Evolutionary conservation across 2,329 filamentous ascomycete genomes (phyloP), one percentile per base, ranked within the genome.

Genomic region (Bretziella fagacearum): DNA sequence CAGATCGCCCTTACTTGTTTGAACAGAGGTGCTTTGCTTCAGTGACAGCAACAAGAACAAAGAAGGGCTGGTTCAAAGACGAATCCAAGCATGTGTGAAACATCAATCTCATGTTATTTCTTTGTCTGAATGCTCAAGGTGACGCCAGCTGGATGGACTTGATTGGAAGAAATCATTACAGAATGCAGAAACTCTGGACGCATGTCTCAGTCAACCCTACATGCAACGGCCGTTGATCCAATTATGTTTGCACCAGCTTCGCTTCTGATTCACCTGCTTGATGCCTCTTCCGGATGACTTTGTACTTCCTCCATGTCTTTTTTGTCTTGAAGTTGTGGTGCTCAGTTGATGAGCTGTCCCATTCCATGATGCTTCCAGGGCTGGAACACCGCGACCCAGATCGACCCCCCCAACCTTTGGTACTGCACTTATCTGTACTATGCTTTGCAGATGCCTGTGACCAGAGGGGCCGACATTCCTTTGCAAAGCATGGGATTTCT

Each of bases 201-300:
- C 17, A 39, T 39, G 35, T 39, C 17, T 39, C 35, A 39, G n/a
- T 39, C 15, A 39, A 39, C 35, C 17, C 35, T 39, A 39, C 35
- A 6, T 36, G 32, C 4, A 36, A 36, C 27, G 32, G 11, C 11
- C 15, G 11, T 10, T 36, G 11, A 36, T 36, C 11, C 32, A 3
- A n/a, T 18, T 36, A 10, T 36, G 32, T 18, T 15, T n/a, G 32
- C 5, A 36, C 17, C 32, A 10, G 32, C 4, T 36, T 36, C 32
- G 32, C 15, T n/a, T n/a, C 7, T 36, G 32, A 36, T 36, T 36
- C 15, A 13, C 5, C 7, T 36, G 32, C 15, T 36, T 18, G 11
- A 36, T 36, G 13, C 32, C 32, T 36, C 7, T n/a, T 36, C 11
- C 32, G 32, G 32, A 13, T 18, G 11, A 15, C 7, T n/a, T 15